Base-by-base conservation (phyloP, 192 early-diverging fungal species). In the Globomyces pollinis-pini region DNA sequence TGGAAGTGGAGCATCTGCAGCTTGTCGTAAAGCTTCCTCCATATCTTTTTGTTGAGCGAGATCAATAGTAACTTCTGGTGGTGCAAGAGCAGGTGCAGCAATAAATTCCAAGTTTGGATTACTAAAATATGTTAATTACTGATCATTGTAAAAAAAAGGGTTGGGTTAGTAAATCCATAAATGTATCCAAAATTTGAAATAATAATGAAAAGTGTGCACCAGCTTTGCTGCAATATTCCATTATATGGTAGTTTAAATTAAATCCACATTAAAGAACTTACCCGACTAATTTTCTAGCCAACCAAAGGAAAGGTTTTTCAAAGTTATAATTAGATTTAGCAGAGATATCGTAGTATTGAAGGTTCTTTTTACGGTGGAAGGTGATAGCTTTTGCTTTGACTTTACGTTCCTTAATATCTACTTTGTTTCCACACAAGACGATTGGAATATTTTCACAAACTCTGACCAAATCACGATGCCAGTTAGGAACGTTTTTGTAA, bases 281-380 rank as follows among this genome's bases (percentile, higher is more conserved):
- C 79, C 70, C 96, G 59, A 88, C 77, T 58, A 99, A 82, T 87
- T 98, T 97, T 62, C 96, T 86, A 23, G 94, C 94, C 60, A 99
- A 88, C 94, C 94, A 99, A 64, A 99, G 83, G 90, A 98, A 98
- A 55, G 96, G 96, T 89, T 99, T 99, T 82, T 99, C 96, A 71
- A 98, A 98, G 86, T 98, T 99, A 84, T 98, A 99, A 87, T 99
- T 99, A 72, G 81, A 85, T 86, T 99, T 99, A 68, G 96, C 96
- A 54, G 88, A 90, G 73, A 99, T 99, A 75, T 99, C 96, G 77
- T 98, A 99, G 88, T 99, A 99, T 84, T 99, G 96, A 33, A 99
- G 86, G 79, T 96, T 98, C 88, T 98, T 97, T 86, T 99, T 99
- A 67, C 96, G 83, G 84, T 99, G 96, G 91, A 99, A 99, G 52